These are phyloP conservation scores for Panicum hallii DNA, from an alignment of 202 grass and related monocot species.

Conservation along the genomic window DNA sequence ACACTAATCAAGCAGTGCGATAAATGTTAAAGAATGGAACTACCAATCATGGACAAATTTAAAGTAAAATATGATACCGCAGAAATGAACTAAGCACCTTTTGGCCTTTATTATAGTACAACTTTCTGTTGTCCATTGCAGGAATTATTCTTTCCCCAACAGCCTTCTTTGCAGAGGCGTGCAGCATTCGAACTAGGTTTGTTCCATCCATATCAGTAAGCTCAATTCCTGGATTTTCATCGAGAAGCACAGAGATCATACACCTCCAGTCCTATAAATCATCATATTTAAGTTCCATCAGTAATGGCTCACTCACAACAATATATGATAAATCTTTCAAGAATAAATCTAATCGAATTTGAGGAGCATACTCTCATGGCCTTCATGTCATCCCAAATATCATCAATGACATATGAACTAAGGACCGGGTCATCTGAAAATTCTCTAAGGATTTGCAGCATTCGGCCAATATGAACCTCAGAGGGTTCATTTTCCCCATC, in stretches of 20 bases:
- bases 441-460: slow-evolving; percentile 94
- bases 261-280: slow-evolving; percentile 88
- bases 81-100: slow-evolving; percentile 56
- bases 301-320: slow-evolving; percentile 30
- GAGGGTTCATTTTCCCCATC: slow-evolving; percentile 80
- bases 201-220: slow-evolving; percentile 93
- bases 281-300: slow-evolving; percentile 18
- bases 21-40: slow-evolving; percentile 15
- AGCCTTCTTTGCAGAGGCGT: slow-evolving; percentile 90
- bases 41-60: slow-evolving; percentile 9
- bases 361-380: slow-evolving; percentile 76
- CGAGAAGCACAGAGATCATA: slow-evolving; percentile 89
- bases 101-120: slow-evolving; percentile 83
- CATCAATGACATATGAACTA: slow-evolving; percentile 97
- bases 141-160: slow-evolving; percentile 96
- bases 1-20: slow-evolving; percentile 6
- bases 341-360: slow-evolving; percentile 23
- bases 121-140: slow-evolving; percentile 81
- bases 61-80: slow-evolving; percentile 30
- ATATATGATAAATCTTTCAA: background rate
- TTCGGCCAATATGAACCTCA: slow-evolving; percentile 88
- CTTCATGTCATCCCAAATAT: slow-evolving; percentile 99
- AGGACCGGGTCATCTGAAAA: slow-evolving; percentile 94
- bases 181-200: slow-evolving; percentile 86
- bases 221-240: slow-evolving; percentile 77